A percentile compares a stretch with the other conserved stretches of the same genome.
phyloP scores from a whole-genome alignment of 352 stramenopile genomes.

The Globisporangium parvum region DNA sequence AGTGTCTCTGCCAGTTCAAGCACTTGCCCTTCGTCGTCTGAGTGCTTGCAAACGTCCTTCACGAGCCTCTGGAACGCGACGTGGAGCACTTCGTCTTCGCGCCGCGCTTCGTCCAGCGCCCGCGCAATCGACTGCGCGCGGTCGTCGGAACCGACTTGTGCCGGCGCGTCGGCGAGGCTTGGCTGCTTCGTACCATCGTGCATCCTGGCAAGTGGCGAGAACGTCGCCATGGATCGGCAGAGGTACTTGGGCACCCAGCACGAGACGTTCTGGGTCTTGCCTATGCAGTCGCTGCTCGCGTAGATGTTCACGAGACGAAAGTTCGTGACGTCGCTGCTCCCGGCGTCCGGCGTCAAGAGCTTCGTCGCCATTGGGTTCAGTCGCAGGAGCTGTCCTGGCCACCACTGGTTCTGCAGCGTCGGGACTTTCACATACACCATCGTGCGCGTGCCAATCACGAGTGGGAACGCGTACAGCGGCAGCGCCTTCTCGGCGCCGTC shows the following conservation, averaged over 20 bases:
- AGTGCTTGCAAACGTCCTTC: slow-evolving; percentile 12
- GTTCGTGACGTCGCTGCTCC: slow-evolving; percentile 25
- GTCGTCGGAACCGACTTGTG: not conserved
- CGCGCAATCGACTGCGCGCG: slow-evolving; percentile 21
- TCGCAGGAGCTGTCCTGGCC: slow-evolving; percentile 63
- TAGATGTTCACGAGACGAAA: slow-evolving; percentile 70
- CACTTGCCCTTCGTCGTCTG: not conserved
- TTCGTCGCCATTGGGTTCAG: slow-evolving; percentile 58
- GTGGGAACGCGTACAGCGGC: slow-evolving; percentile 63
- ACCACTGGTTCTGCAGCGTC: slow-evolving; percentile 57
- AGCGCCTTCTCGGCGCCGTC: slow-evolving; percentile 52
- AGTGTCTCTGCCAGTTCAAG: slow-evolving; percentile 9
- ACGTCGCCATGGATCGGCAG: slow-evolving; percentile 41
- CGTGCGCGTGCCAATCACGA: slow-evolving; percentile 55
- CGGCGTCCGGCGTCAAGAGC: slow-evolving; percentile 29
- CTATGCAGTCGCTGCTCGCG: slow-evolving; percentile 15
- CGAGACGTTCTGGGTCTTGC: slow-evolving; percentile 43
- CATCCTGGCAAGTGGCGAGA: not conserved
- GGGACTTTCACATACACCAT: slow-evolving; percentile 72
- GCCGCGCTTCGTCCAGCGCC: slow-evolving; percentile 17
- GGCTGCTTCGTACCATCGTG: not conserved
- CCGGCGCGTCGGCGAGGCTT: not conserved
- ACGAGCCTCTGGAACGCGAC: slow-evolving; percentile 31
- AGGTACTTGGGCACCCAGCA: slow-evolving; percentile 77
- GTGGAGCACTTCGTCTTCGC: slow-evolving; percentile 20